Conservation (phyloP, 2,329 filamentous ascomycete genomes). For the Chaetomiaceae sp. region DNA sequence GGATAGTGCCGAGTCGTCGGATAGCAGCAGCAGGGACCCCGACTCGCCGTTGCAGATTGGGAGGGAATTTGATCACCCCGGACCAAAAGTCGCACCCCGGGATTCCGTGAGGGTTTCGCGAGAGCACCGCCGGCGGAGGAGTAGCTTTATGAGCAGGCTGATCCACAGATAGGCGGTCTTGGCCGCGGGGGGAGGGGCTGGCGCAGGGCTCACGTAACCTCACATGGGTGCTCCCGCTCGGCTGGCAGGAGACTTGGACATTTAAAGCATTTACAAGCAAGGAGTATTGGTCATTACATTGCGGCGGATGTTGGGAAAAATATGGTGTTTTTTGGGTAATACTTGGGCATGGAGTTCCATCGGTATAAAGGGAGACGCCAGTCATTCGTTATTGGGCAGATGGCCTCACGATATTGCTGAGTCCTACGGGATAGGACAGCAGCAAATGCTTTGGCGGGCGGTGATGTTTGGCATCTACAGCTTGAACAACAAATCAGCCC, state of each 20-base stretch:
- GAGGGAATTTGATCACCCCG: background rate
- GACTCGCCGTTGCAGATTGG: constrained; percentile 10
- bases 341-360: background rate
- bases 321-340: background rate
- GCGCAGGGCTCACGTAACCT: background rate
- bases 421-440: constrained; percentile 4
- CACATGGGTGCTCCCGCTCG: too few relatives aligned
- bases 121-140: constrained; percentile 1
- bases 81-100: background rate
- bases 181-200: too few relatives aligned
- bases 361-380: background rate
- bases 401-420: constrained; percentile 1
- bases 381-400: constrained; percentile 1
- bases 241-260: too few relatives aligned
- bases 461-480: too few relatives aligned
- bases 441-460: background rate
- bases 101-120: background rate
- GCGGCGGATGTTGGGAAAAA: too few relatives aligned
- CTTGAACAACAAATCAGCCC: too few relatives aligned
- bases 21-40: constrained; percentile 12
- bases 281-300: too few relatives aligned
- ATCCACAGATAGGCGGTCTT: constrained; percentile 11
- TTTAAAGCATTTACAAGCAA: too few relatives aligned
- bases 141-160: constrained; percentile 15
- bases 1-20: constrained; percentile 10